Conservation (phyloP, 306 rosid species). For the Gillenia trifoliata region DNA sequence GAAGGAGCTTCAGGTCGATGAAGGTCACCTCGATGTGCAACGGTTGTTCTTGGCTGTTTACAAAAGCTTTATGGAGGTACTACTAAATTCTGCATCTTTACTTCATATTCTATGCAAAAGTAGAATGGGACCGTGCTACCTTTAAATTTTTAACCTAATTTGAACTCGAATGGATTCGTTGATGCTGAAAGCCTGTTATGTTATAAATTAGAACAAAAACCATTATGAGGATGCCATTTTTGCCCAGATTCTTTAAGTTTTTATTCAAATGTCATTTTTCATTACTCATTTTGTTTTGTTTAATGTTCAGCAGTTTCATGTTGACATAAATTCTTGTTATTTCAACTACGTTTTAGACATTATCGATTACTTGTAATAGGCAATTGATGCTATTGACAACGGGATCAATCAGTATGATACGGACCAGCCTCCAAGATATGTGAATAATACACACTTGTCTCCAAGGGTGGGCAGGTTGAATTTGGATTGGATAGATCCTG, state of each 20-base stretch:
- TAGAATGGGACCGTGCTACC: background rate
- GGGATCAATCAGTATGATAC: slow-evolving; percentile 88
- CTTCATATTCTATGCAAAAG: background rate
- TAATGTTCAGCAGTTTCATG: background rate
- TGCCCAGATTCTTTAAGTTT: background rate
- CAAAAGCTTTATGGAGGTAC: slow-evolving; percentile 98
- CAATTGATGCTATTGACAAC: slow-evolving; percentile 93
- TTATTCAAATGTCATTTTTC: background rate
- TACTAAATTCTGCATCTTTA: background rate
- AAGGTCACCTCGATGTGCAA: slow-evolving; percentile 71
- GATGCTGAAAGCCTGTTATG: background rate
- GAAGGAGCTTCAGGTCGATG: slow-evolving; percentile 79
- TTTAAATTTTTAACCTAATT: background rate
- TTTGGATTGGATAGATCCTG: slow-evolving; percentile 90
- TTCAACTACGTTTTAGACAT: background rate
- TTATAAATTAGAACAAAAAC: background rate
- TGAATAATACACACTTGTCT: slow-evolving; percentile 90
- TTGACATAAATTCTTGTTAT: background rate
- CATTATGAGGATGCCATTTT: background rate
- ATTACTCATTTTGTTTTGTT: background rate
- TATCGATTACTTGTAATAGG: slow-evolving; percentile 47
- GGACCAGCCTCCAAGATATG: slow-evolving; percentile 85
- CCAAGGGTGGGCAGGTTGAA: slow-evolving; percentile 86
- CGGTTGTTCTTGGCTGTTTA: slow-evolving; percentile 73
- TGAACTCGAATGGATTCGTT: background rate